Conservation (phyloP, 2,329 filamentous ascomycete genomes). For the Alternaria tenuissima region DNA sequence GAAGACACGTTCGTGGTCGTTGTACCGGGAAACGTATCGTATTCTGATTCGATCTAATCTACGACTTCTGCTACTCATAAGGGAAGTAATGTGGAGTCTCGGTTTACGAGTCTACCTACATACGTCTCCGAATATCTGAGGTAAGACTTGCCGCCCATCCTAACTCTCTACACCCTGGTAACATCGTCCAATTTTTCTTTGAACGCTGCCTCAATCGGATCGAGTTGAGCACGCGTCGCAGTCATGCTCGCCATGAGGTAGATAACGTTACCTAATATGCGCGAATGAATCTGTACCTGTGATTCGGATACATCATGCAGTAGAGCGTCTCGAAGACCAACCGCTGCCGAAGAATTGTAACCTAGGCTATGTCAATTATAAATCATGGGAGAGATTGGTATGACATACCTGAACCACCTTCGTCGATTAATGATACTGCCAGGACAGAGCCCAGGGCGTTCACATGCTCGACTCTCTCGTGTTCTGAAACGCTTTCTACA, state of each 20-base stretch:
- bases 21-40: background rate
- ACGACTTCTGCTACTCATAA: background rate
- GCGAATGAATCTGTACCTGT: constrained; percentile 62
- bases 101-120: background rate
- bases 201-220: constrained; percentile 30
- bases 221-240: constrained; percentile 26
- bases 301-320: constrained; percentile 47
- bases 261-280: constrained; percentile 68
- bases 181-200: constrained; percentile 21
- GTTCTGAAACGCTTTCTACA: constrained; percentile 66
- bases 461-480: constrained; percentile 66
- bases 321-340: constrained; percentile 61
- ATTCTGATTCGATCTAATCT: background rate
- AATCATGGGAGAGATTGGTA: background rate
- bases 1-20: background rate
- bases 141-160: background rate
- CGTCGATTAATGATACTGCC: constrained; percentile 67
- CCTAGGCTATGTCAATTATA: constrained; percentile 43
- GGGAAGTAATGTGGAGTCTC: background rate
- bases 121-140: background rate
- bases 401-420: constrained; percentile 55
- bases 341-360: constrained; percentile 65
- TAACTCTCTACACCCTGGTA: background rate
- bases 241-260: constrained; percentile 66
- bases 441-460: constrained; percentile 80